phyloP scores from a whole-genome alignment of 805 yeast genomes.

The Hyphopichia homilentoma region DNA sequence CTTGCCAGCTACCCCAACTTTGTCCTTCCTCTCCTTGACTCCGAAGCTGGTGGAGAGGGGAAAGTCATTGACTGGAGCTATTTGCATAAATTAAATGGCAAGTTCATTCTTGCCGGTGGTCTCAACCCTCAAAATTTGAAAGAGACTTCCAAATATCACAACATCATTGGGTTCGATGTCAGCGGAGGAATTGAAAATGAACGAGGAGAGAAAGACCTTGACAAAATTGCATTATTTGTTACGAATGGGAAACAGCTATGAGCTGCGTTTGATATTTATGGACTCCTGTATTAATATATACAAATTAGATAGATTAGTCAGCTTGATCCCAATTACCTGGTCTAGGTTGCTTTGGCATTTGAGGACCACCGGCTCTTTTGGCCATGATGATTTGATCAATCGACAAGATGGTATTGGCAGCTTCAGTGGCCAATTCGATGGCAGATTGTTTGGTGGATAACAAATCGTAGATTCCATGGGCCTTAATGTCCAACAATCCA shows the following conservation, averaged over 20 bases:
- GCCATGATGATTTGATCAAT: slow-evolving; percentile 99
- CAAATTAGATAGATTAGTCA: slow-evolving; percentile 44
- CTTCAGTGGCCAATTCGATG: slow-evolving; percentile 90
- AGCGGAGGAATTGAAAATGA: slow-evolving; percentile 88
- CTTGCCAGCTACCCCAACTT: slow-evolving; percentile 28
- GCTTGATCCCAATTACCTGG: slow-evolving; percentile 97
- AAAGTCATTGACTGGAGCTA: slow-evolving; percentile 66
- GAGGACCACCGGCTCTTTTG: slow-evolving; percentile 98
- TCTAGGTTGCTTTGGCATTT: slow-evolving; percentile 75
- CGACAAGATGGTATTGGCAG: slow-evolving; percentile 83
- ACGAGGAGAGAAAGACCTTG: slow-evolving; percentile 64
- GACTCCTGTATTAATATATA: neutral
- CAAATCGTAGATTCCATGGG: slow-evolving; percentile 72
- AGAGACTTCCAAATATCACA: slow-evolving; percentile 46
- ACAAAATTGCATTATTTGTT: slow-evolving; percentile 60
- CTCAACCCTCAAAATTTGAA: slow-evolving; percentile 70
- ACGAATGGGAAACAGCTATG: slow-evolving; percentile 39
- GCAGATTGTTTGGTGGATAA: slow-evolving; percentile 81
- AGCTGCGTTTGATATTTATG: neutral
- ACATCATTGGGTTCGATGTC: slow-evolving; percentile 89
- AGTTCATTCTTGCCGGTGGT: slow-evolving; percentile 85
- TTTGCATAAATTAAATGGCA: slow-evolving; percentile 34
- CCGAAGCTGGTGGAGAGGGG: slow-evolving; percentile 93
- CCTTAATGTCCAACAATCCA: slow-evolving; percentile 69
- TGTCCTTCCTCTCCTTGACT: slow-evolving; percentile 66